A percentile compares a stretch with the other conserved stretches of the same genome.
Conservation (phyloP, 257 asterid genomes). For the Ajuga chamaepitys region DNA sequence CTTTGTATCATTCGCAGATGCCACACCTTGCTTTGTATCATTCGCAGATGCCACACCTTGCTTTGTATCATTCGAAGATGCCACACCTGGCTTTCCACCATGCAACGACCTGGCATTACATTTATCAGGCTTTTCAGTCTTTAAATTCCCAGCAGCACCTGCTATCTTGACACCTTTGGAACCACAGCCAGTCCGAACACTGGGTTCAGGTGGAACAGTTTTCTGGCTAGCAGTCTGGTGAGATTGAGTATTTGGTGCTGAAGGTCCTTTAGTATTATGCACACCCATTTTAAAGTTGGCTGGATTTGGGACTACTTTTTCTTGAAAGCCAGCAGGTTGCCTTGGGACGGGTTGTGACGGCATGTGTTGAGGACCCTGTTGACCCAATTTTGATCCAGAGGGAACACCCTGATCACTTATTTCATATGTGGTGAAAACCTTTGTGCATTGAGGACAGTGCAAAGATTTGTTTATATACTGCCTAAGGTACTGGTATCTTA, state of each 20-base stretch:
- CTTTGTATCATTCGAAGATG: conserved; percentile 12
- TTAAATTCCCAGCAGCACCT: conserved; percentile 16
- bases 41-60: conserved; percentile 4
- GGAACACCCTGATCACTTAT: conserved; percentile 3
- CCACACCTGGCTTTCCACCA: conserved; percentile 12
- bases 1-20: conserved; percentile 12
- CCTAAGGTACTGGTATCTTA: conserved; percentile 26
- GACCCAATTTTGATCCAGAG: conserved; percentile 13
- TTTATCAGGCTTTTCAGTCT: conserved; percentile 10
- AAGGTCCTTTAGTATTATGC: conserved; percentile 14
- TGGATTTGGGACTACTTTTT: conserved; percentile 10
- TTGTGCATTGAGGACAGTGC: conserved; percentile 30
- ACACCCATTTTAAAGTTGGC: conserved; percentile 1
- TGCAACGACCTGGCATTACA: not conserved
- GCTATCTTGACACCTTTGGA: conserved; percentile 7
- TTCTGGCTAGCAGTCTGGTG: conserved; percentile 10
- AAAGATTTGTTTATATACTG: conserved; percentile 16
- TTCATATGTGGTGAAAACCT: conserved; percentile 29
- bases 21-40: conserved; percentile 13
- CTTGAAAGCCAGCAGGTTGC: conserved; percentile 17
- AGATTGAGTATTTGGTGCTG: conserved; percentile 11
- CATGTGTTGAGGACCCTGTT: conserved; percentile 13
- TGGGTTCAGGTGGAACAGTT: conserved; percentile 14
- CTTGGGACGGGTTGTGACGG: conserved; percentile 20
- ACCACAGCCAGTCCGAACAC: conserved; percentile 5